A percentile compares a stretch with the other conserved stretches of the same genome.
Conservation (phyloP, 352 stramenopile species). For the Globisporangium canariense region DNA sequence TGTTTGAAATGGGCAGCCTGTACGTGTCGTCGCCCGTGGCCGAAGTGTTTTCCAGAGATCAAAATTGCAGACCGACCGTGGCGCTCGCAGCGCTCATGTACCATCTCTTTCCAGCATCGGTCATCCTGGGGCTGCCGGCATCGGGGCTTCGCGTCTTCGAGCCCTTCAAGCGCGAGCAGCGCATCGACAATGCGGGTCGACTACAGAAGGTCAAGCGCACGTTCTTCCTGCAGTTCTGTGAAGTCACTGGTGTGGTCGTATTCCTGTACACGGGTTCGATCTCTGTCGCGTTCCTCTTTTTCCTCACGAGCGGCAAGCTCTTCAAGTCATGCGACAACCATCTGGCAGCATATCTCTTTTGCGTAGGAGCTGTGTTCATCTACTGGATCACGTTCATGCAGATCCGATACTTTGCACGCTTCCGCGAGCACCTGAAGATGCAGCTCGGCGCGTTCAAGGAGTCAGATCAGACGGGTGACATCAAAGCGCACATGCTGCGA, state of each 20-base stretch:
- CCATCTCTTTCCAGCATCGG: constrained; percentile 57
- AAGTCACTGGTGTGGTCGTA: constrained; percentile 56
- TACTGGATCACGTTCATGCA: constrained; percentile 66
- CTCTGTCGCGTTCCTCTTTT: constrained; percentile 50
- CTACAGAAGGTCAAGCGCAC: constrained; percentile 81
- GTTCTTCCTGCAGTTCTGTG: constrained; percentile 71
- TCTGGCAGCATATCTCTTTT: constrained; percentile 46
- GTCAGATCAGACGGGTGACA: constrained; percentile 74
- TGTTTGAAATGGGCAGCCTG: constrained; percentile 31
- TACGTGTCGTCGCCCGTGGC: constrained; percentile 45
- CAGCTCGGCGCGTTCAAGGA: constrained; percentile 80
- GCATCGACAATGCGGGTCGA: constrained; percentile 48
- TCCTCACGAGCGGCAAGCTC: constrained; percentile 46
- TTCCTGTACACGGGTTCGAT: constrained; percentile 53
- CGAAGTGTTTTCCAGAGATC: constrained; percentile 34
- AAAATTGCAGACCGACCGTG: constrained; percentile 44
- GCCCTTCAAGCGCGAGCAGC: constrained; percentile 64
- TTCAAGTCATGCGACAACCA: constrained; percentile 53
- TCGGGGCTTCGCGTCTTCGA: constrained; percentile 66
- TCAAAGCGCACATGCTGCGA: constrained; percentile 64
- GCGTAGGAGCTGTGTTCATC: constrained; percentile 34
- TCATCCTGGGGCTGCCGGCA: constrained; percentile 61
- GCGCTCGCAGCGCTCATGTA: constrained; percentile 66
- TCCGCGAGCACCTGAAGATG: constrained; percentile 85
- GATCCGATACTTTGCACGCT: constrained; percentile 67